Conservation (phyloP, 2,329 filamentous ascomycete species). For the Lasiodiplodia gonubiensis region DNA sequence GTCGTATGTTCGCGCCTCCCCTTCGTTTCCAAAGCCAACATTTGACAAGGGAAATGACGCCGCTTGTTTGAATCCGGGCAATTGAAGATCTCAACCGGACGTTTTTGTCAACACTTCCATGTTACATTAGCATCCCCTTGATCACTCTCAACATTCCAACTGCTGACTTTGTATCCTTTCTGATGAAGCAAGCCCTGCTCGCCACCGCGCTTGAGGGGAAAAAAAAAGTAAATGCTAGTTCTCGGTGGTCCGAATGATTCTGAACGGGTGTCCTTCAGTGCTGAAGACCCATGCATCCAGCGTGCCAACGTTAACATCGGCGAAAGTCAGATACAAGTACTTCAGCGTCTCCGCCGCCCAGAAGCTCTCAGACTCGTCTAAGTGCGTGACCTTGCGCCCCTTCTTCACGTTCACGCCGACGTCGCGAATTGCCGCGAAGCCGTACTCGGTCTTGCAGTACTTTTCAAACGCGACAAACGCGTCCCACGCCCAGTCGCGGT, state of each 20-base stretch:
- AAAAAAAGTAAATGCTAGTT: background rate
- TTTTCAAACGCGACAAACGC: constrained; percentile 45
- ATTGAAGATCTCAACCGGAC: background rate
- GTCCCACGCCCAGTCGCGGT: constrained; percentile 51
- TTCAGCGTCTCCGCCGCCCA: constrained; percentile 51
- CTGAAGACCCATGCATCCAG: constrained; percentile 53
- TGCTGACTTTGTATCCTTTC: too few species aligned
- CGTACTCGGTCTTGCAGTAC: constrained; percentile 46
- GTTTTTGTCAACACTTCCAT: background rate
- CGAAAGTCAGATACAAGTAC: constrained; percentile 49
- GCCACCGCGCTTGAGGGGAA: background rate
- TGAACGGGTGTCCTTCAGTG: constrained; percentile 50
- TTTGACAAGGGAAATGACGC: background rate
- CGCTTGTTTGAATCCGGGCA: background rate
- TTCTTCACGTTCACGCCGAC: constrained; percentile 35
- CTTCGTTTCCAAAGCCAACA: background rate
- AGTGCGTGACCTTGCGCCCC: constrained; percentile 37
- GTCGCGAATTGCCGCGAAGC: constrained; percentile 46
- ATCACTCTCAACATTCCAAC: too few species aligned
- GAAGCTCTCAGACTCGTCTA: constrained; percentile 48
- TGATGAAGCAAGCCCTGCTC: background rate
- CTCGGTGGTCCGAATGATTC: constrained; percentile 40
- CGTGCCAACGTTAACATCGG: constrained; percentile 43
- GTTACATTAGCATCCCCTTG: background rate
- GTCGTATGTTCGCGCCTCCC: background rate